These are phyloP conservation scores for Cercophora scortea DNA, from an alignment of 495 filamentous ascomycete genomes.

Conservation along the genomic window DNA sequence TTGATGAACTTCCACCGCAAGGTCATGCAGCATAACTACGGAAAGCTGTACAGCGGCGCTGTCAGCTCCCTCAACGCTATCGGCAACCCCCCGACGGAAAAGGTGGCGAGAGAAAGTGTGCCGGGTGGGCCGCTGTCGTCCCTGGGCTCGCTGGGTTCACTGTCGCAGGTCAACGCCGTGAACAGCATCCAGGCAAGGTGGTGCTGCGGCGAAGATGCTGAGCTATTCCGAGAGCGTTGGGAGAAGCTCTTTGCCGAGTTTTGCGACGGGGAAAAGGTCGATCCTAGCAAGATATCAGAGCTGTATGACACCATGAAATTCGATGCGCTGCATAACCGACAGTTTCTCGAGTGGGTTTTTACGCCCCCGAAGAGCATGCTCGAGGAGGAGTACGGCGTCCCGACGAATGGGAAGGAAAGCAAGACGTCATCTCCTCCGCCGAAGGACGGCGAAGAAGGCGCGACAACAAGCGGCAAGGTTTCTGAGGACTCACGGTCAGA, in stretches of 20 bases:
- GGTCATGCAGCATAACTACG: slow-evolving; percentile 89
- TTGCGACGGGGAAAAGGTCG: slow-evolving; percentile 92
- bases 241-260: slow-evolving; percentile 98
- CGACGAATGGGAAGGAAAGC: slow-evolving; percentile 25
- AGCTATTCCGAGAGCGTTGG: slow-evolving; percentile 93
- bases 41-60: slow-evolving; percentile 59
- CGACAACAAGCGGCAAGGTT: background rate
- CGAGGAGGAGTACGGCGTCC: slow-evolving; percentile 50
- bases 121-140: slow-evolving; percentile 16
- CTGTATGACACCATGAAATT: slow-evolving; percentile 99
- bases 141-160: slow-evolving; percentile 31
- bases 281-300: slow-evolving; percentile 96
- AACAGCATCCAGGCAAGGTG: slow-evolving; percentile 76
- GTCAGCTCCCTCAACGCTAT: slow-evolving; percentile 50
- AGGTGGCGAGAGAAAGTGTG: slow-evolving; percentile 22
- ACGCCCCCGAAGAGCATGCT: slow-evolving; percentile 66
- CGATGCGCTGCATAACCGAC: slow-evolving; percentile 91
- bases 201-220: slow-evolving; percentile 94
- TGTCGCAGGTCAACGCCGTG: slow-evolving; percentile 51
- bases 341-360: slow-evolving; percentile 97
- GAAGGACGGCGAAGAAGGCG: slow-evolving; percentile 18
- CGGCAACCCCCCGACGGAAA: slow-evolving; percentile 35
- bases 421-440: slow-evolving; percentile 19
- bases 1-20: slow-evolving; percentile 95
- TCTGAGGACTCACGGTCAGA: slow-evolving; percentile 13